phyloP scores from a whole-genome alignment of 2,329 filamentous ascomycete species.

The Xylaria sp. region DNA sequence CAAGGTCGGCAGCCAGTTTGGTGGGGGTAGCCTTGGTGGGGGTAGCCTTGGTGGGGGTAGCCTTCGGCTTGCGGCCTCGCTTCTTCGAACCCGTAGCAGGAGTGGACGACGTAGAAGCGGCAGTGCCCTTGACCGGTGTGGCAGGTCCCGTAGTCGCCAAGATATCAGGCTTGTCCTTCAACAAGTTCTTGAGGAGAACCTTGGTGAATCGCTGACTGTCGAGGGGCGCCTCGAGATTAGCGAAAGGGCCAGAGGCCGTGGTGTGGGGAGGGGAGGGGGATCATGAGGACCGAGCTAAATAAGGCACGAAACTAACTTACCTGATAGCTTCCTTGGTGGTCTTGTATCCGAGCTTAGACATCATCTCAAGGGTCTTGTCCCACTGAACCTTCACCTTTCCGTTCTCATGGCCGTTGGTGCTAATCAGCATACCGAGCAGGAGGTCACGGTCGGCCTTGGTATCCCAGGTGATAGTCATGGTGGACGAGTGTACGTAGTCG shows the following conservation, averaged over 20 bases:
- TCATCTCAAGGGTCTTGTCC: neutral
- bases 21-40: neutral
- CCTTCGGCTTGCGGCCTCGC: neutral
- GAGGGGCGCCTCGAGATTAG: neutral
- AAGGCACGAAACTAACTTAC: slow-evolving; percentile 6
- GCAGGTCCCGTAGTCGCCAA: neutral
- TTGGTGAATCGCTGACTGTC: neutral
- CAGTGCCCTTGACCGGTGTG: neutral
- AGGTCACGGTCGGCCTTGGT: slow-evolving; percentile 37
- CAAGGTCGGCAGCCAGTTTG: neutral
- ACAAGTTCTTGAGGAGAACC: neutral
- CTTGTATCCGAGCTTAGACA: slow-evolving; percentile 5
- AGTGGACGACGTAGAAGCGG: neutral
- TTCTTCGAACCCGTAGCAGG: neutral
- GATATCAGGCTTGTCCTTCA: neutral
- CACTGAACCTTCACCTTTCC: slow-evolving; percentile 3
- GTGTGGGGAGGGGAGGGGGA: neutral
- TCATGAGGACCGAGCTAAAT: neutral
- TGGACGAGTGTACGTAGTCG: neutral
- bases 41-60: neutral
- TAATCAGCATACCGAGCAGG: slow-evolving; percentile 18
- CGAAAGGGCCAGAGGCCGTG: neutral
- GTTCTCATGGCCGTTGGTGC: neutral
- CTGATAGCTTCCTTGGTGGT: slow-evolving; percentile 3
- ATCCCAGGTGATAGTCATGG: slow-evolving; percentile 44